Base-by-base conservation (phyloP, 768 basidiomycete genomes). In the Tricholoma matsutake region DNA sequence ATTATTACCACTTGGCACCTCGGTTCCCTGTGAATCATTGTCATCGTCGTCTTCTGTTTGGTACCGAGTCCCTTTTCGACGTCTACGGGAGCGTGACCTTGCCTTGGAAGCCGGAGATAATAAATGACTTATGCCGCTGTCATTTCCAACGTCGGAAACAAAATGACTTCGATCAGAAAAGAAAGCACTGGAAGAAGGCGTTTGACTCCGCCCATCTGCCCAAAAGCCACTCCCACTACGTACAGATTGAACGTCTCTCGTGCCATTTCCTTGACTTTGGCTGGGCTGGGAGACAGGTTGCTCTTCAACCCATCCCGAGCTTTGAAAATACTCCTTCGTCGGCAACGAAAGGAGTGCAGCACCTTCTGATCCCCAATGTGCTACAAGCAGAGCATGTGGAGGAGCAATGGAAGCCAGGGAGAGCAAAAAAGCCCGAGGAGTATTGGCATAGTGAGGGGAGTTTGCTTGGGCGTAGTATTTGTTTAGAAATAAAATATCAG, bases 261-360 rank as follows among this genome's bases (percentile, higher is more conserved):
- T 58, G 57, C 66, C 52, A 62, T 58, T 61, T 59, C 39, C 66
- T 49, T 22, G 47, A 10, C 28, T 49, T 56, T 43, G n/a, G 49
- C 22, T 58, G 39, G 54, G 58, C 56, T 72, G 67, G 1, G 75
- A 60, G 6, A 69, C 65, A 18, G 69, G 74, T 32, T 67, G 74
- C 34, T 84, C 81, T 60, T 86, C 86, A 2, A 88, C 83, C 91
- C 92, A 94, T 1, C 88, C 86, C 0, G 90, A 91, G 64, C 86
- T 87, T 64, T 94, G 92, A 69, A 92, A 91, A 72, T 94, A 94
- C 66, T 94, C 92, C 64, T 83, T 83, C 0, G 92, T 93, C 0
- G 92, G 92, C 6, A 94, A 73, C 14, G 89, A 91, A 57, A 94
- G 81, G 4, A 91, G 86, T 0, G 92, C 92, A 1, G 88, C 89